Base-by-base conservation (phyloP, 805 yeast species). In the Metschnikowia matae region DNA sequence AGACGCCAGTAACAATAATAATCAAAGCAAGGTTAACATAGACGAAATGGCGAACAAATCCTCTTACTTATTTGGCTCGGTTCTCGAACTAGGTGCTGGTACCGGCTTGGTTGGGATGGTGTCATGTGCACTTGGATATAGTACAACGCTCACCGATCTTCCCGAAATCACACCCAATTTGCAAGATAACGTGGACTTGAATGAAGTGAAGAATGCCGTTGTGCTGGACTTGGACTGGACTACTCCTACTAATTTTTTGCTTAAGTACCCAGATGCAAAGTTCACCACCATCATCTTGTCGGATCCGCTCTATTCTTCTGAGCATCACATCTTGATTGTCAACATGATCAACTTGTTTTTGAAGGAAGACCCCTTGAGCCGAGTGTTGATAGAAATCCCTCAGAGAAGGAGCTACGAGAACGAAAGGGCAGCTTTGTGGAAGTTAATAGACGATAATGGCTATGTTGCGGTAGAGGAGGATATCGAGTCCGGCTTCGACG, bases 11-110 rank as follows among this genome's bases (percentile, higher is more conserved):
- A 14, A 13, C 14, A 63, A 26, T 40, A 48, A 7, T 20, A 13
- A 20, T 14, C 15, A 38, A 13, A 11, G 17, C 31, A 10, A 20
- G 17, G 17, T 10, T 23, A 4, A 39, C 4, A 26, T 26, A 26
- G 29, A 26, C 29, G 10, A 26, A 26, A 26, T 4, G 14, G 2
- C 17, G 8, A 14, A n/a, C 21, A 54, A 53, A 1, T 35, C 47
- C 2, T 40, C 49, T 5, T 63, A 62, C 29, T 54, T 67, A 3
- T 21, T 43, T 14, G 65, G 60, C 18, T 64, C 68, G 0, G 63
- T 84, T 0, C 63, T 87, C 29, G 99, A 92, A 60, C 69, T 94
- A n/a, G 99, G 99, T 0, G 77, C 98, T 0, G 99, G 99, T 0
- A 94, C 99, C 0, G 99, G 99, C 0, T 72, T 92, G 14, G 85